Percentiles rank a stretch among this genome's conserved stretches.
Conservation (phyloP, 2,329 filamentous ascomycete species). For the Aspergillus aculeatus region DNA sequence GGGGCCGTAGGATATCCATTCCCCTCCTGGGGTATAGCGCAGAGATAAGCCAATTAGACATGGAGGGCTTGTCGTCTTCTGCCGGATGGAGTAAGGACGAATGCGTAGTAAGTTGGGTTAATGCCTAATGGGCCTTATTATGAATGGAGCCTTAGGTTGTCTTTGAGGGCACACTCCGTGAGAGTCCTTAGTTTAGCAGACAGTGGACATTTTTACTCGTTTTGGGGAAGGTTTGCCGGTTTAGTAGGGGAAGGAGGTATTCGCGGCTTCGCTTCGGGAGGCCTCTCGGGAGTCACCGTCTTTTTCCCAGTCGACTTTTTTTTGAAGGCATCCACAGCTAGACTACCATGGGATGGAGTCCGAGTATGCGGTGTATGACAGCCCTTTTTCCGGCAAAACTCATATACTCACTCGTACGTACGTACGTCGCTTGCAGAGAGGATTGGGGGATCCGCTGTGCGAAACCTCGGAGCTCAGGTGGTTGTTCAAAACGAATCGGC, state of each 20-base stretch:
- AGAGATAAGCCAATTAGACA: slow-evolving; percentile 1
- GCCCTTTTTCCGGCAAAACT: not conserved
- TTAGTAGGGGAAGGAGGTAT: not conserved
- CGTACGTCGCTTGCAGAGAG: too few relatives aligned
- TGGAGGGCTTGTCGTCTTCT: not conserved
- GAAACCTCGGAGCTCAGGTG: not conserved
- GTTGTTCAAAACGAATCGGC: not conserved
- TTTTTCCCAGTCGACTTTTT: not conserved
- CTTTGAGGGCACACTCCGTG: too few relatives aligned
- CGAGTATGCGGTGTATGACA: not conserved
- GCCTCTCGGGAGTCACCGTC: not conserved
- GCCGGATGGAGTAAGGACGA: not conserved
- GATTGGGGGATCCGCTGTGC: not conserved
- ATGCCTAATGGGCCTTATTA: not conserved
- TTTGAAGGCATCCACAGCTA: not conserved
- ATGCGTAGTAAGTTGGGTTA: not conserved
- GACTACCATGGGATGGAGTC: not conserved
- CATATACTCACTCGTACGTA: not conserved
- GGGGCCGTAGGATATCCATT: slow-evolving; percentile 5
- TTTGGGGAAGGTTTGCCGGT: slow-evolving; percentile 6
- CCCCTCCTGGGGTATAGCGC: slow-evolving; percentile 6
- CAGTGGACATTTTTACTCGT: not conserved
- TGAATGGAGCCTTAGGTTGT: not conserved
- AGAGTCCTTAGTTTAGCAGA: too few relatives aligned
- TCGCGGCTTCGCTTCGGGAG: not conserved